These are phyloP conservation scores for Microstroma glucosiphilum DNA, from an alignment of 1,284 basidiomycete species.

Conservation along the genomic window DNA sequence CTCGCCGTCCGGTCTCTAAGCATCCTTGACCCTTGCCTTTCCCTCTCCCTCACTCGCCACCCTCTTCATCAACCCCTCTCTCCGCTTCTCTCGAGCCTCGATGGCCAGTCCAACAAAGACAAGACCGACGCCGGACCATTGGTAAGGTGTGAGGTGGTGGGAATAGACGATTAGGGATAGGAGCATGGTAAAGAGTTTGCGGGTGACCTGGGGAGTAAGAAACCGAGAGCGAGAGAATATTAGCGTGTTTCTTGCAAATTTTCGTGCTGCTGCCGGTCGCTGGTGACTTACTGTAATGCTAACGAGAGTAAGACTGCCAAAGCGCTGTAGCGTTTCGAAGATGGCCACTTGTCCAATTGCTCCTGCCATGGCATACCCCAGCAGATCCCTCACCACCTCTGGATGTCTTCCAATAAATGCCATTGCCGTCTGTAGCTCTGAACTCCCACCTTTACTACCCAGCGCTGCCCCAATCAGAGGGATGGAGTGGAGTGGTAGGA, in stretches of 20 bases:
- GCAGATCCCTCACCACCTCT: constrained; percentile 66
- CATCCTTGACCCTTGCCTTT: constrained; percentile 51
- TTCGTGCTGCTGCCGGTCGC: too few species aligned
- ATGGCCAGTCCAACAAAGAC: constrained; percentile 91
- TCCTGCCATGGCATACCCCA: constrained; percentile 81
- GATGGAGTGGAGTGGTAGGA: constrained; percentile 64
- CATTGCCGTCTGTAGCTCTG: constrained; percentile 22
- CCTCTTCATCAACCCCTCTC: constrained; percentile 17
- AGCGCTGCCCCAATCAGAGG: constrained; percentile 22
- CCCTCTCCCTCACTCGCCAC: constrained; percentile 1
- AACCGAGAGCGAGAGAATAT: neutral
- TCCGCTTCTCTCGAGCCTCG: constrained; percentile 63
- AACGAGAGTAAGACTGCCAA: constrained; percentile 75
- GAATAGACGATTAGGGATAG: constrained; percentile 87
- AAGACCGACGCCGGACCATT: constrained; percentile 82
- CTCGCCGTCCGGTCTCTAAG: too few species aligned
- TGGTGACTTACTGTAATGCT: constrained; percentile 28
- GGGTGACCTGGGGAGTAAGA: constrained; percentile 61
- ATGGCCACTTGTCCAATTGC: constrained; percentile 95
- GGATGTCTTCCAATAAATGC: constrained; percentile 74
- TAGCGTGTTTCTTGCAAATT: too few species aligned
- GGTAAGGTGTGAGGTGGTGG: constrained; percentile 73
- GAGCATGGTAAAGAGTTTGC: constrained; percentile 97
- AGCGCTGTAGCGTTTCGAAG: constrained; percentile 93
- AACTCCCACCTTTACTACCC: neutral